Evolutionary conservation across 331 rosid species (phyloP).

Genomic region (Malus hybrid): DNA sequence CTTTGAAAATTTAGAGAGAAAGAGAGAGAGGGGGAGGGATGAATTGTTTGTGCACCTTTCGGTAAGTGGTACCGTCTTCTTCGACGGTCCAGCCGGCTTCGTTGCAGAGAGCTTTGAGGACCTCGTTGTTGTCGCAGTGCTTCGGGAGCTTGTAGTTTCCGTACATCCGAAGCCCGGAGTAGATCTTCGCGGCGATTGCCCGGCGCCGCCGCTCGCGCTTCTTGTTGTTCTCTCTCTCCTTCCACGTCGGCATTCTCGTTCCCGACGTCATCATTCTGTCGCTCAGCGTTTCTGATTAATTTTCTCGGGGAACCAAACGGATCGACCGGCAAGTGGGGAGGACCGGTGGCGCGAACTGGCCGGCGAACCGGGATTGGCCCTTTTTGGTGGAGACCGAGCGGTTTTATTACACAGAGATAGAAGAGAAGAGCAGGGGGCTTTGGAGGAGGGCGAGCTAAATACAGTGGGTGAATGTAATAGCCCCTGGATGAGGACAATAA

Average conservation of each 20-base stretch:
- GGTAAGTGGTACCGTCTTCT: constrained; percentile 94
- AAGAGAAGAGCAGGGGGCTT: background rate
- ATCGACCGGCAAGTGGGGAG: background rate
- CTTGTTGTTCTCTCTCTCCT: constrained; percentile 98
- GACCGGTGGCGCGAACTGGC: background rate
- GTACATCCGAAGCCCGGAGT: constrained; percentile 75
- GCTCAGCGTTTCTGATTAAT: background rate
- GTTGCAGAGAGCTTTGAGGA: constrained; percentile 89
- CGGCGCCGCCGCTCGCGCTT: constrained; percentile 86
- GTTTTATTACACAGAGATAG: background rate
- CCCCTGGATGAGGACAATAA: background rate
- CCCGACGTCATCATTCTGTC: constrained; percentile 61
- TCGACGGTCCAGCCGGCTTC: constrained; percentile 99
- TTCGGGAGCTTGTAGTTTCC: constrained; percentile 93
- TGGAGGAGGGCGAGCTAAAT: constrained; percentile 21
- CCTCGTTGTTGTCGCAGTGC: constrained; percentile 26
- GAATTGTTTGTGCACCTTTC: constrained; percentile 47
- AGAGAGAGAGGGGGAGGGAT: background rate
- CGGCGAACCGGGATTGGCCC: background rate
- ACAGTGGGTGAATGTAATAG: background rate
- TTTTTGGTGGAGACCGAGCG: background rate
- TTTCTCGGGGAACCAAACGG: background rate
- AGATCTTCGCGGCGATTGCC: constrained; percentile 97
- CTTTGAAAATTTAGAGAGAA: background rate
- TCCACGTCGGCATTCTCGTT: constrained; percentile 93